phyloP scores from a whole-genome alignment of 1,139 yeast genomes.

The Kurtzmaniella quercitrusa region DNA sequence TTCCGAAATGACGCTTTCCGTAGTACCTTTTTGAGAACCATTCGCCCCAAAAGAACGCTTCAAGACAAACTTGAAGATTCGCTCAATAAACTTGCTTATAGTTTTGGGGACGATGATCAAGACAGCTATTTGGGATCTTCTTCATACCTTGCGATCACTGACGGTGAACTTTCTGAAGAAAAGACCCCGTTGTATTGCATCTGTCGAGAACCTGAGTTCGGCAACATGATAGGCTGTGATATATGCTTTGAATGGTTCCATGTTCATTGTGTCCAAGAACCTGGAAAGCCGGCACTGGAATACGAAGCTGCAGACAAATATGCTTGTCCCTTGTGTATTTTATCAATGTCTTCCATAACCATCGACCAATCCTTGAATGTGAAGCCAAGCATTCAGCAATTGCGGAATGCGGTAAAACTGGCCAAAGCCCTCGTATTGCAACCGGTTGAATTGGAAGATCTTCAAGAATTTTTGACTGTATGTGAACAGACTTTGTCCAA shows the following conservation, averaged over 20 bases:
- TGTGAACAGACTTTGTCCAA: conserved; percentile 4
- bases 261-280: conserved; percentile 52
- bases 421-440: conserved; percentile 40
- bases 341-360: conserved; percentile 16
- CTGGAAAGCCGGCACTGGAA: conserved; percentile 15
- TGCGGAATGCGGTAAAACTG: conserved; percentile 18
- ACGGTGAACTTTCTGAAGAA: conserved; percentile 12
- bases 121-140: conserved; percentile 29
- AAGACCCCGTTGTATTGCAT: conserved; percentile 50
- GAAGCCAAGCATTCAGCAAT: conserved; percentile 19
- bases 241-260: conserved; percentile 81
- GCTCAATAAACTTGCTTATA: conserved; percentile 27
- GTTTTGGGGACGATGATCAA: conserved; percentile 34
- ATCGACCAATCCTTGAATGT: conserved; percentile 15
- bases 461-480: conserved; percentile 19
- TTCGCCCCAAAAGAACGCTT: conserved; percentile 16
- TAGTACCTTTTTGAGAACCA: conserved; percentile 1
- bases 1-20: not conserved
- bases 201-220: conserved; percentile 66
- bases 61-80: conserved; percentile 26
- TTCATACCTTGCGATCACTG: conserved; percentile 18
- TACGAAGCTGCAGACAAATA: conserved; percentile 38
- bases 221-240: conserved; percentile 79
- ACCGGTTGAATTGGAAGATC: conserved; percentile 26
- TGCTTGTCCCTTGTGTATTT: conserved; percentile 64